phyloP scores from a whole-genome alignment of 345 rosid genomes.

The Pistacia vera region DNA sequence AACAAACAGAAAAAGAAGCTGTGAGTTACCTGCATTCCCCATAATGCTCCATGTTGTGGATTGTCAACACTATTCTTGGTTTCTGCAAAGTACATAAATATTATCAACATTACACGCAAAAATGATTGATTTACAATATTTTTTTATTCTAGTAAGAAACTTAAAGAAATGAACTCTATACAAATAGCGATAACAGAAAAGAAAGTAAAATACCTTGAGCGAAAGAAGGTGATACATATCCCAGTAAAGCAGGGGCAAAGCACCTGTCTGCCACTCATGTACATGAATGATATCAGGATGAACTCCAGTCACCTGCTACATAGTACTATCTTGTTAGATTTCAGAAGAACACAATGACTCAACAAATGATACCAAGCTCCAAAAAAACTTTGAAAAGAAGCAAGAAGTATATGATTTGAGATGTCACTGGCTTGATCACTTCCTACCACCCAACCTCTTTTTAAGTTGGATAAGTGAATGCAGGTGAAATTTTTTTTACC shows the following conservation, averaged over 20 bases:
- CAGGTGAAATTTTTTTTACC: not conserved
- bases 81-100: not conserved
- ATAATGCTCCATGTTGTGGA: not conserved
- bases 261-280: constrained; percentile 68
- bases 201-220: constrained; percentile 38
- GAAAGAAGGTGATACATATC: constrained; percentile 57
- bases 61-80: not conserved
- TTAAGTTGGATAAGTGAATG: not conserved
- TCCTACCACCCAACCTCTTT: not conserved
- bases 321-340: constrained; percentile 16
- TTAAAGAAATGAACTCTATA: not conserved
- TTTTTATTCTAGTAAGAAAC: not conserved
- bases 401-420: constrained; percentile 7
- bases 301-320: constrained; percentile 44
- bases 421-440: constrained; percentile 13
- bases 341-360: not conserved
- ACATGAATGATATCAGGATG: constrained; percentile 65
- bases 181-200: not conserved
- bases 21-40: not conserved
- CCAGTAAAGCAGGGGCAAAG: constrained; percentile 61
- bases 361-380: constrained; percentile 5
- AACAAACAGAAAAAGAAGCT: too few species aligned
- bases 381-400: constrained; percentile 4
- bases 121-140: not conserved
- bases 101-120: not conserved